Conservation (phyloP, 2,329 filamentous ascomycete genomes). For the Colletotrichum spinosum region DNA sequence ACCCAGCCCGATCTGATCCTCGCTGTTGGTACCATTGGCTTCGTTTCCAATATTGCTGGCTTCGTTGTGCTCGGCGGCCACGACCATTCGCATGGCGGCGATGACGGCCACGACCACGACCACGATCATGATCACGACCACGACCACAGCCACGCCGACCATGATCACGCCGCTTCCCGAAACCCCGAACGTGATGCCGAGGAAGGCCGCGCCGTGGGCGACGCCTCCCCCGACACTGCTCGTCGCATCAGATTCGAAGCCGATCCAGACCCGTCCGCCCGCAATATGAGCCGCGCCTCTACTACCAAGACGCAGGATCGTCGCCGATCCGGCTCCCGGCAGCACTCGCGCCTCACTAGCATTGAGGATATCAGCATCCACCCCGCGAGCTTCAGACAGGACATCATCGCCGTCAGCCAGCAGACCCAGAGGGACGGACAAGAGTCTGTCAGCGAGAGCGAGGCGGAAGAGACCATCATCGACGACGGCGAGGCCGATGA, state of each 20-base stretch:
- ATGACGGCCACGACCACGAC: constrained; percentile 63
- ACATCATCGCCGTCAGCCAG: constrained; percentile 87
- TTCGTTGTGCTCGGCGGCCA: constrained; percentile 94
- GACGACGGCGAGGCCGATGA: constrained; percentile 59
- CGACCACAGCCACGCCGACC: constrained; percentile 49
- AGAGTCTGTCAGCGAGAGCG: constrained; percentile 66
- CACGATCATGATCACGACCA: constrained; percentile 54
- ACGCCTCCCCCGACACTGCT: constrained; percentile 49
- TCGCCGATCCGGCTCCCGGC: constrained; percentile 58
- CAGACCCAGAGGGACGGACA: constrained; percentile 55
- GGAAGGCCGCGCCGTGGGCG: constrained; percentile 62
- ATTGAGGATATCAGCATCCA: constrained; percentile 85
- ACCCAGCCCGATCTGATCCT: constrained; percentile 87
- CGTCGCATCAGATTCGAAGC: constrained; percentile 56
- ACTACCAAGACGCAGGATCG: constrained; percentile 55
- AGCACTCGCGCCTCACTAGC: constrained; percentile 71
- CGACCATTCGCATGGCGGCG: constrained; percentile 80
- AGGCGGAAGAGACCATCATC: constrained; percentile 58
- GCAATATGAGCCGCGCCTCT: constrained; percentile 43
- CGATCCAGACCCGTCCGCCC: constrained; percentile 42
- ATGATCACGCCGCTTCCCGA: constrained; percentile 44
- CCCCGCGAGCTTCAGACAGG: constrained; percentile 89
- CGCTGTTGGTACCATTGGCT: constrained; percentile 86
- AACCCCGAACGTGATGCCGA: constrained; percentile 59
- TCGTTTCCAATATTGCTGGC: constrained; percentile 89